Evolutionary conservation across 23 red algal species (phyloP).

Genomic region (Pyropia yezoensis): DNA sequence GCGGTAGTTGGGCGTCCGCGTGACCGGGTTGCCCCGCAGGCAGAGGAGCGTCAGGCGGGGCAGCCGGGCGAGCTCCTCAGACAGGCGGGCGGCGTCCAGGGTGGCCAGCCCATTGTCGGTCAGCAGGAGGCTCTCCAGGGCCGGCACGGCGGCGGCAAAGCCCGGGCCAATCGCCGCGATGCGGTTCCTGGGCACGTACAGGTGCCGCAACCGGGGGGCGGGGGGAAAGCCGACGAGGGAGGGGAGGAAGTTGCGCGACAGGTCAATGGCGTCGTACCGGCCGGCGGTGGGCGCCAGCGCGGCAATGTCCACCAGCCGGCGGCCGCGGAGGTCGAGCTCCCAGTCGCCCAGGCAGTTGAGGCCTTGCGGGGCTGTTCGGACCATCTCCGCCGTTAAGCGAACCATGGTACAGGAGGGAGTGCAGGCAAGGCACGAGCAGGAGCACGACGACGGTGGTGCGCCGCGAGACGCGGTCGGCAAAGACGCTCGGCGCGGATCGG

Average conservation of each 20-base stretch:
- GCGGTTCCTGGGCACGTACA: constrained; percentile 35
- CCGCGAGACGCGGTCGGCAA: no score
- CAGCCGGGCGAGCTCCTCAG: constrained; percentile 20
- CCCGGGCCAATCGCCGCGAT: constrained; percentile 14
- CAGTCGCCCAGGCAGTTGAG: constrained; percentile 74
- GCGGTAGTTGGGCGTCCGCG: constrained; percentile 1
- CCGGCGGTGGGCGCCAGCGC: constrained; percentile 41
- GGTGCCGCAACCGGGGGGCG: constrained; percentile 31
- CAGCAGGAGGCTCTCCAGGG: constrained; percentile 51
- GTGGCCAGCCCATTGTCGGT: constrained; percentile 45
- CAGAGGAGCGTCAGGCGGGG: constrained; percentile 23
- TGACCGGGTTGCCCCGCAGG: constrained; percentile 41
- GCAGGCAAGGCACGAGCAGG: no score
- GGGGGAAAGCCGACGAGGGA: constrained; percentile 41
- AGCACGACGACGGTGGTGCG: no score
- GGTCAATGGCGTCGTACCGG: constrained; percentile 58
- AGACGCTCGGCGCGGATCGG: no score
- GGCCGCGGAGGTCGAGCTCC: constrained; percentile 51
- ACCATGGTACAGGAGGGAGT: not conserved
- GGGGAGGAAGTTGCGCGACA: constrained; percentile 45
- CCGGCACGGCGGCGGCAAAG: constrained; percentile 39
- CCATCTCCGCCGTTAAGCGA: constrained; percentile 55
- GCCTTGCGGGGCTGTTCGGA: constrained; percentile 19
- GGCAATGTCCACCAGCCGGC: constrained; percentile 38
- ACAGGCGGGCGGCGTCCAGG: constrained; percentile 22